Percentiles rank a stretch among this genome's conserved stretches.
Evolutionary conservation across 208 protist genomes (phyloP).

Genomic region (Crithidia mellificae): DNA sequence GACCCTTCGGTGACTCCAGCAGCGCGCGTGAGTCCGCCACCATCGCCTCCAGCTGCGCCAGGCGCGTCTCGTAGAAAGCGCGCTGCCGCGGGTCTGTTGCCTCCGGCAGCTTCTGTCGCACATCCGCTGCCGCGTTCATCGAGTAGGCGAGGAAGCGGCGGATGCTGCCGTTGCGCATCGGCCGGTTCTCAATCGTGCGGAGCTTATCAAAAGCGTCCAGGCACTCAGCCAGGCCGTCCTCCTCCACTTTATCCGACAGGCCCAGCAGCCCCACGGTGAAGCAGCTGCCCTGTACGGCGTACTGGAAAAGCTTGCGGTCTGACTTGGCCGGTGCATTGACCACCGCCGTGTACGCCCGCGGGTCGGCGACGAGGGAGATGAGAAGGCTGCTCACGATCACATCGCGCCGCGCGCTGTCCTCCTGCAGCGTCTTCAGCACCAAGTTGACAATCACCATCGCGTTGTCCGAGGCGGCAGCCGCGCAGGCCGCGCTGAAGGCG

Average conservation of each 20-base stretch:
- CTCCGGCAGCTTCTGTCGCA: slow-evolving; percentile 13
- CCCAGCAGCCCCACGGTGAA: slow-evolving; percentile 42
- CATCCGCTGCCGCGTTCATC: slow-evolving; percentile 27
- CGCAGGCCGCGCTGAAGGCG: slow-evolving; percentile 23
- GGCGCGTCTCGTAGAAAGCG: slow-evolving; percentile 14
- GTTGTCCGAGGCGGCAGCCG: slow-evolving; percentile 30
- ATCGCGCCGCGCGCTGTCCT: slow-evolving; percentile 24
- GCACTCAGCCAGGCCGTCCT: slow-evolving; percentile 23
- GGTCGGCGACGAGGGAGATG: slow-evolving; percentile 35
- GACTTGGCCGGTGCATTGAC: slow-evolving; percentile 25
- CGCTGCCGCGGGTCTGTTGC: slow-evolving; percentile 22
- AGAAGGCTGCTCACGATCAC: slow-evolving; percentile 53
- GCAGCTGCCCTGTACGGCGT: slow-evolving; percentile 52
- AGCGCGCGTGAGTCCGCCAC: slow-evolving; percentile 38
- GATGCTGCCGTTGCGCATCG: slow-evolving; percentile 51
- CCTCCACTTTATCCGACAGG: slow-evolving; percentile 25
- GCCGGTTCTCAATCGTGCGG: slow-evolving; percentile 32
- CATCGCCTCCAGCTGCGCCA: slow-evolving; percentile 40
- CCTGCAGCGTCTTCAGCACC: slow-evolving; percentile 32
- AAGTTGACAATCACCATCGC: slow-evolving; percentile 38
- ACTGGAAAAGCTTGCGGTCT: slow-evolving; percentile 44
- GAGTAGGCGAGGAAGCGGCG: slow-evolving; percentile 49
- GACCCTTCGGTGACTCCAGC: slow-evolving; percentile 38
- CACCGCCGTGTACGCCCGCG: slow-evolving; percentile 16
- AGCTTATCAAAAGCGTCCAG: slow-evolving; percentile 27